Conservation (phyloP, 2,329 filamentous ascomycete species). For the Colletotrichum simmondsii region DNA sequence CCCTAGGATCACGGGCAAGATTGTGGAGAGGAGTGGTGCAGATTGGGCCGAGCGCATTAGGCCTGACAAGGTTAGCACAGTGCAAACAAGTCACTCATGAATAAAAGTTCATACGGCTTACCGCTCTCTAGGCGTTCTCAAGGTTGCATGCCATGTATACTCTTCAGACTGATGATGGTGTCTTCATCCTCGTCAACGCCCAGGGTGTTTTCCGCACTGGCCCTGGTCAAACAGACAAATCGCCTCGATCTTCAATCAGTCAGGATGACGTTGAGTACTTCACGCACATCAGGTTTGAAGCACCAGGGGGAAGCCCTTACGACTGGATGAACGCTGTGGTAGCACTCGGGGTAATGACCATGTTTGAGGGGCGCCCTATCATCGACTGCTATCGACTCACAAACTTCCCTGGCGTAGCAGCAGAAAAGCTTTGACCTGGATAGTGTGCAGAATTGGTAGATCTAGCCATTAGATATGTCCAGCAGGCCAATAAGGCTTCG, state of each 20-base stretch:
- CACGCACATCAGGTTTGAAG: conserved; percentile 38
- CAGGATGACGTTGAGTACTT: conserved; percentile 40
- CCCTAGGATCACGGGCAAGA: conserved; percentile 34
- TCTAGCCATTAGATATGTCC: background rate
- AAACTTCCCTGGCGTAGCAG: conserved; percentile 33
- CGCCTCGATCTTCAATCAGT: conserved; percentile 6
- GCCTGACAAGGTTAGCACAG: conserved; percentile 26
- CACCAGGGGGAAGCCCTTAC: conserved; percentile 34
- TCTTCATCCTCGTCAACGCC: conserved; percentile 36
- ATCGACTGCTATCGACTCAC: conserved; percentile 39
- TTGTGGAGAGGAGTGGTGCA: conserved; percentile 38
- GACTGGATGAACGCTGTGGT: conserved; percentile 38
- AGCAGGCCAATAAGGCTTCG: background rate
- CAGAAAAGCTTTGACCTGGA: conserved; percentile 26
- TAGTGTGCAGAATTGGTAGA: background rate
- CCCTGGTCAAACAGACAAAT: background rate
- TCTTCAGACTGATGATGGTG: conserved; percentile 35
- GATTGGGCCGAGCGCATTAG: conserved; percentile 36
- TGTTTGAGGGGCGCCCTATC: conserved; percentile 36
- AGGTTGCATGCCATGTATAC: conserved; percentile 37
- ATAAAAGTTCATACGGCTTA: background rate
- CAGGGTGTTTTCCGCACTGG: conserved; percentile 31
- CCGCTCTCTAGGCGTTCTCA: conserved; percentile 12
- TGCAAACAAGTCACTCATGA: background rate
- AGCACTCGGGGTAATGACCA: conserved; percentile 37